These are phyloP conservation scores for Euphorbia tirucalli DNA, from an alignment of 345 rosid genomes.

Conservation along the genomic window DNA sequence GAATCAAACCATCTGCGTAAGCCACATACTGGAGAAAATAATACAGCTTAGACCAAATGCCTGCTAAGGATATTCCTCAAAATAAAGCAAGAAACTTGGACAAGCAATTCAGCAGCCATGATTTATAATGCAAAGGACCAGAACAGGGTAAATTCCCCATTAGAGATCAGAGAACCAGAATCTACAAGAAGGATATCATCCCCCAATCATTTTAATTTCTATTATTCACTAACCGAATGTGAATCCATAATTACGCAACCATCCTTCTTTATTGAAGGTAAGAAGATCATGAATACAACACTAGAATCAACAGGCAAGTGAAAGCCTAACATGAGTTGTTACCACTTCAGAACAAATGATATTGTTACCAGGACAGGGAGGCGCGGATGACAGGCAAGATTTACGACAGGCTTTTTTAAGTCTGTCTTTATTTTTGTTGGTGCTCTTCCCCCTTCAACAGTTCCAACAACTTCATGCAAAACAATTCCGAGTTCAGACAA, in stretches of 20 bases:
- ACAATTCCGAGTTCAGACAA: conserved; percentile 6
- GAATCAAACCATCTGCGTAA: conserved; percentile 93
- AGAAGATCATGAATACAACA: background rate
- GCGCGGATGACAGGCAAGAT: conserved; percentile 97
- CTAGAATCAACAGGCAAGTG: background rate
- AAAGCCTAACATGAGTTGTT: background rate
- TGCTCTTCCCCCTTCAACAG: conserved; percentile 89
- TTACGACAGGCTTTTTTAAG: conserved; percentile 88
- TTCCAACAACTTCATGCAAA: conserved; percentile 82
- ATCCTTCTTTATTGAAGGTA: background rate
- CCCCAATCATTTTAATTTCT: background rate
- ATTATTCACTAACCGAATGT: background rate
- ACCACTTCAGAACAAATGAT: background rate
- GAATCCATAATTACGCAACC: background rate
- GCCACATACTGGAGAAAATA: conserved; percentile 79
- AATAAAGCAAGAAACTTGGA: conserved; percentile 2
- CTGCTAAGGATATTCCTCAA: background rate
- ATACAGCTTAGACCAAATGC: conserved; percentile 6
- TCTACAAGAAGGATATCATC: conserved; percentile 1
- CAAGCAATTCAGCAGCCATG: background rate
- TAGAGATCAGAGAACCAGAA: background rate
- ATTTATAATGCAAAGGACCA: background rate
- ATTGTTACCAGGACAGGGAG: conserved; percentile 82
- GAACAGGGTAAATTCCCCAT: background rate
- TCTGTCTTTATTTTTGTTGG: conserved; percentile 97